A percentile compares a stretch with the other conserved stretches of the same genome.
These are phyloP conservation scores for Pezicula rhizophila DNA, from an alignment of 2,329 filamentous ascomycete genomes.

Conservation along the genomic window DNA sequence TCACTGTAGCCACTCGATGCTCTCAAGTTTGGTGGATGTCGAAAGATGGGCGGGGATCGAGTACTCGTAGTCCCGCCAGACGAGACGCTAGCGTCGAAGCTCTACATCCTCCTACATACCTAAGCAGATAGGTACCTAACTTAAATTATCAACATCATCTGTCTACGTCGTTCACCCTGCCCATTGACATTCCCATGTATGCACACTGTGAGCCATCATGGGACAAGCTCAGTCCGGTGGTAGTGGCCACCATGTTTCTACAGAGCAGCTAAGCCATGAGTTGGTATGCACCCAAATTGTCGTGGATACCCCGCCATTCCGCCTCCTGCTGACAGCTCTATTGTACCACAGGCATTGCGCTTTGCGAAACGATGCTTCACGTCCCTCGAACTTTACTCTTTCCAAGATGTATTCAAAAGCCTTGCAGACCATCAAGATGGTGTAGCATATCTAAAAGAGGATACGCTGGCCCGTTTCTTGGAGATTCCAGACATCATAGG, in stretches of 20 bases:
- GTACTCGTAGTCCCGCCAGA: no score
- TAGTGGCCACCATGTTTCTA: constrained; percentile 17
- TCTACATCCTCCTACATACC: no score
- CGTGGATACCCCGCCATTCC: constrained; percentile 1
- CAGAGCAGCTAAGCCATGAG: constrained; percentile 26
- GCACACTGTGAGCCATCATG: constrained; percentile 16
- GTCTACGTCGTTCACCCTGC: no score
- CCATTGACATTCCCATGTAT: no score
- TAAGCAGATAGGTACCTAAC: no score
- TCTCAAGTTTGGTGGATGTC: no score
- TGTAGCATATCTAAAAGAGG: constrained; percentile 62
- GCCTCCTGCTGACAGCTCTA: constrained; percentile 6
- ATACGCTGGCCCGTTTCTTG: constrained; percentile 65
- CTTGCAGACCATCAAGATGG: constrained; percentile 59
- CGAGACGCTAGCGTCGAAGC: no score
- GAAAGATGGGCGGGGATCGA: no score
- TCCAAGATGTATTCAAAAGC: constrained; percentile 66
- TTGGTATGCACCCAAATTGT: constrained; percentile 17
- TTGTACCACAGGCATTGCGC: constrained; percentile 42
- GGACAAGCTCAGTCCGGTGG: constrained; percentile 28
- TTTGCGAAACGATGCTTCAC: constrained; percentile 69
- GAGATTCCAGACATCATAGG: constrained; percentile 66
- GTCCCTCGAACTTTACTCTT: constrained; percentile 65
- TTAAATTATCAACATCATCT: no score
- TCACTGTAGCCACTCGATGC: no score